phyloP scores from a whole-genome alignment of 805 yeast species.

The Isabelozyma pseudorhagii region DNA sequence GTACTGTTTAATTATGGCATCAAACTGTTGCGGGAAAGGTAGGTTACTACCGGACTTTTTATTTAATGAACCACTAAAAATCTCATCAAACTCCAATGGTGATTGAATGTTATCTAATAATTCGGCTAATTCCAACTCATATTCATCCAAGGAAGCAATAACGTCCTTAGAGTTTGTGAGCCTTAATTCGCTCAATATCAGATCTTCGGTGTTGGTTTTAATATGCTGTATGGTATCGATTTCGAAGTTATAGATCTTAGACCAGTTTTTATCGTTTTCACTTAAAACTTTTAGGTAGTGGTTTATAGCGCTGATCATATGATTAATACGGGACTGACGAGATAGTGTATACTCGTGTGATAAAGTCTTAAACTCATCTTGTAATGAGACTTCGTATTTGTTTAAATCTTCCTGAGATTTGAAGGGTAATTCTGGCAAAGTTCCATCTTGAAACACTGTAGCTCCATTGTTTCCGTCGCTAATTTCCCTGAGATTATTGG shows the following conservation, averaged over 20 bases:
- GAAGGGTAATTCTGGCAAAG: conserved; percentile 10
- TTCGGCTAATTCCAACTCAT: conserved; percentile 28
- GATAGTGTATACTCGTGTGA: conserved; percentile 23
- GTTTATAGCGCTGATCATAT: conserved; percentile 20
- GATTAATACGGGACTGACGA: conserved; percentile 25
- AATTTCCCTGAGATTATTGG: not conserved
- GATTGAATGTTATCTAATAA: conserved; percentile 27
- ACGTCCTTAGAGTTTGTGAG: conserved; percentile 11
- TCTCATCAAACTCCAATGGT: conserved; percentile 32
- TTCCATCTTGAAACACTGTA: not conserved
- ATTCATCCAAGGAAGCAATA: conserved; percentile 17
- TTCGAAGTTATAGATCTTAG: conserved; percentile 28
- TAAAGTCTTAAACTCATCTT: conserved; percentile 20
- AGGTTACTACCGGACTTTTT: conserved; percentile 3
- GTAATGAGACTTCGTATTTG: conserved; percentile 15
- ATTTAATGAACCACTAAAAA: conserved; percentile 7
- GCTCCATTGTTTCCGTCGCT: not conserved
- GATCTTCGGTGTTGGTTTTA: conserved; percentile 29
- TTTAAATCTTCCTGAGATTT: conserved; percentile 21
- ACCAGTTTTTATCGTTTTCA: conserved; percentile 32
- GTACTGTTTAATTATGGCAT: conserved; percentile 18
- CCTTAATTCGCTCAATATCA: conserved; percentile 9
- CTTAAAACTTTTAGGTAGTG: conserved; percentile 20
- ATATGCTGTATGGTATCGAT: conserved; percentile 31
- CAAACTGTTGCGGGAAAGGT: conserved; percentile 21